phyloP scores from a whole-genome alignment of 2,329 filamentous ascomycete species.

The Pseudogymnoascus sp. region DNA sequence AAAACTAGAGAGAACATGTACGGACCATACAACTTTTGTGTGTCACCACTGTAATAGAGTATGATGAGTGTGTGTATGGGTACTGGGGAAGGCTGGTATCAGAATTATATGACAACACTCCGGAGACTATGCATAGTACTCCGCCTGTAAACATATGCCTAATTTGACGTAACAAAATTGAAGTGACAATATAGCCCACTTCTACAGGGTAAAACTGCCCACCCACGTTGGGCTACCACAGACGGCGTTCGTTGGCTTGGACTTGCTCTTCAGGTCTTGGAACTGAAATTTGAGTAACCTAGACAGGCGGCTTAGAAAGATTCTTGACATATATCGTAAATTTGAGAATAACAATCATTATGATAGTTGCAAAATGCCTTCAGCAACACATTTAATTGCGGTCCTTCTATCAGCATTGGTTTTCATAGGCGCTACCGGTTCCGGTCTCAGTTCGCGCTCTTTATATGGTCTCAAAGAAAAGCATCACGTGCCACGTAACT shows the following conservation, averaged over 20 bases:
- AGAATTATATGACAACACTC: not conserved
- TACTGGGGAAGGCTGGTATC: not conserved
- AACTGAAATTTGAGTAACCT: no score
- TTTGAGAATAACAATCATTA: not conserved
- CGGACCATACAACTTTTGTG: no score
- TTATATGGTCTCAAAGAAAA: conserved; percentile 41
- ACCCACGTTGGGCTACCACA: not conserved
- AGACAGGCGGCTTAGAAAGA: no score
- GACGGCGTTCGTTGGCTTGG: not conserved
- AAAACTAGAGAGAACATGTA: not conserved
- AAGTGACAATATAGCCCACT: not conserved
- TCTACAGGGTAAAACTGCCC: not conserved
- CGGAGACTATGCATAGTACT: not conserved
- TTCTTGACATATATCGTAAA: not conserved
- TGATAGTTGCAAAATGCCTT: not conserved
- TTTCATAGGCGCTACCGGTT: not conserved
- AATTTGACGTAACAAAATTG: no score
- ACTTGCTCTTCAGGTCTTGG: not conserved
- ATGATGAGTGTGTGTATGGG: not conserved
- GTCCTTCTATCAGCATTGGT: not conserved
- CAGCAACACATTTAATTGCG: not conserved
- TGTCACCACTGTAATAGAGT: not conserved
- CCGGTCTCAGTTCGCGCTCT: not conserved
- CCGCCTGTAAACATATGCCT: no score
- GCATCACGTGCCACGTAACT: conserved; percentile 43